A percentile compares a stretch with the other conserved stretches of the same genome.
These are phyloP conservation scores for Phytophthora europaea DNA, from an alignment of 352 stramenopile genomes.

Conservation along the genomic window DNA sequence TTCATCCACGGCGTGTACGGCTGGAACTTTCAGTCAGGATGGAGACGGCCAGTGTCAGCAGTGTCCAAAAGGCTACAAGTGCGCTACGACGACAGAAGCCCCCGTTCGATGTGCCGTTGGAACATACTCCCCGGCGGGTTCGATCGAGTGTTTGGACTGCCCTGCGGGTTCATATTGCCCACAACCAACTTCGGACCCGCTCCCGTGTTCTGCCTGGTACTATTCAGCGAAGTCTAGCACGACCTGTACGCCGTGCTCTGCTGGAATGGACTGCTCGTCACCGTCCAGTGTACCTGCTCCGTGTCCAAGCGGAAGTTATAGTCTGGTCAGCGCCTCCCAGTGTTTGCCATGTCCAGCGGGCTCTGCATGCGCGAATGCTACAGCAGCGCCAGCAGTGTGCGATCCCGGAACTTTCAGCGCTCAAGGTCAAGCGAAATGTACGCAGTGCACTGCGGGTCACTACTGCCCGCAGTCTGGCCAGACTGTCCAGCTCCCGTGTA, in stretches of 20 bases:
- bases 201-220: conserved; percentile 50
- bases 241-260: conserved; percentile 50
- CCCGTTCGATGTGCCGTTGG: conserved; percentile 49
- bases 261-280: conserved; percentile 63
- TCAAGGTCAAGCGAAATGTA: conserved; percentile 58
- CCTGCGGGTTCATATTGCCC: conserved; percentile 56
- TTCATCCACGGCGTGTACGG: conserved; percentile 27
- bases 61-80: conserved; percentile 65
- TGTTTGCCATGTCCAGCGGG: conserved; percentile 60
- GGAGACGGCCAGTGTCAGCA: conserved; percentile 50
- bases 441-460: conserved; percentile 61
- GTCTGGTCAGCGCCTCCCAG: conserved; percentile 36
- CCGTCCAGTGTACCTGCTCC: conserved; percentile 37
- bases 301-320: conserved; percentile 63
- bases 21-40: conserved; percentile 54
- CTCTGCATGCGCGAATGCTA: conserved; percentile 42
- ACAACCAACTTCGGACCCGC: conserved; percentile 49
- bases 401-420: conserved; percentile 61
- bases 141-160: conserved; percentile 53
- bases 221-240: conserved; percentile 55
- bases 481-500: conserved; percentile 57
- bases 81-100: conserved; percentile 39
- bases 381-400: conserved; percentile 48
- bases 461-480: conserved; percentile 64
- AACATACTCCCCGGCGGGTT: conserved; percentile 38